A percentile compares a stretch with the other conserved stretches of the same genome.
phyloP scores from a whole-genome alignment of 805 yeast genomes.

The Osmozyma mogii region DNA sequence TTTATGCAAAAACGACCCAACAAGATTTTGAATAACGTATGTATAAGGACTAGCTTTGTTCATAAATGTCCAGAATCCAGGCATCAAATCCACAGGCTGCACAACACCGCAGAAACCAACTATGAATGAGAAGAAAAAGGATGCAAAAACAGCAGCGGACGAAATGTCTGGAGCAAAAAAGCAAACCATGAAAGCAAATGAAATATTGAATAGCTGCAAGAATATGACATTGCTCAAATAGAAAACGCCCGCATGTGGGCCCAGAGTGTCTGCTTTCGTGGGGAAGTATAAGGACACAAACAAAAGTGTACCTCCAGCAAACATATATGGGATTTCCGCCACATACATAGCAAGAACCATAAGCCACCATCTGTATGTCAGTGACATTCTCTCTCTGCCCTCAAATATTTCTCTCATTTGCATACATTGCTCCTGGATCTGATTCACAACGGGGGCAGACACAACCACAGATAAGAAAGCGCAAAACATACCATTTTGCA shows the following conservation, averaged over 20 bases:
- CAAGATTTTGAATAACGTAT: constrained; percentile 46
- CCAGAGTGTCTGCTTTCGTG: constrained; percentile 10
- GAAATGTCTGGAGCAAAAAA: constrained; percentile 38
- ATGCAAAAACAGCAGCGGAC: constrained; percentile 33
- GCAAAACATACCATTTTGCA: constrained; percentile 1
- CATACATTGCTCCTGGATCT: constrained; percentile 53
- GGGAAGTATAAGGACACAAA: constrained; percentile 37
- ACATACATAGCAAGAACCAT: constrained; percentile 46
- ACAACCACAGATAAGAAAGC: constrained; percentile 49
- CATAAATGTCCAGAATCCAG: constrained; percentile 44
- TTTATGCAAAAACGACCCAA: constrained; percentile 36
- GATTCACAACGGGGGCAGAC: constrained; percentile 51
- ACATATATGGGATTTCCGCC: constrained; percentile 53
- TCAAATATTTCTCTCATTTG: constrained; percentile 56
- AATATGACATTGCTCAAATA: constrained; percentile 39
- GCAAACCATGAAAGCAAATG: constrained; percentile 34
- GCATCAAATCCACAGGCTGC: constrained; percentile 36
- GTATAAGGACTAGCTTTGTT: constrained; percentile 41
- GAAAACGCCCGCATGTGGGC: constrained; percentile 29
- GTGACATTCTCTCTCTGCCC: constrained; percentile 62
- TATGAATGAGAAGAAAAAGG: constrained; percentile 47
- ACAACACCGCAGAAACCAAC: constrained; percentile 51
- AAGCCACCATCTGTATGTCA: constrained; percentile 66
- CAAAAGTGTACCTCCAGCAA: constrained; percentile 20
- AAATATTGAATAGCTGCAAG: constrained; percentile 33